phyloP scores from a whole-genome alignment of 2,329 filamentous ascomycete species.

The Penicillium hordei region DNA sequence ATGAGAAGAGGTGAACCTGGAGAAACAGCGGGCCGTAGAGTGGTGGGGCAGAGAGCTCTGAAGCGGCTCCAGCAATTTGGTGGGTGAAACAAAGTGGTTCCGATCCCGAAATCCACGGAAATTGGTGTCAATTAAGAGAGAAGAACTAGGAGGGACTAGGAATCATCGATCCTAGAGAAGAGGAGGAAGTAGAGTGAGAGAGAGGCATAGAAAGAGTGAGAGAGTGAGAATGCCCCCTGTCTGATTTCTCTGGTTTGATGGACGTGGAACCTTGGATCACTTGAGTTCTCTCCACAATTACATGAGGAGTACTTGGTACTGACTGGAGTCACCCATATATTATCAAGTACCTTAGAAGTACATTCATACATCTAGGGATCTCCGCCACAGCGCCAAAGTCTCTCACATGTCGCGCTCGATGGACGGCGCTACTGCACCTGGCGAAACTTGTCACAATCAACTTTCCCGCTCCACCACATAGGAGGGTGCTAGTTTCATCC shows the following conservation, averaged over 20 bases:
- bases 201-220: no score
- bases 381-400: constrained; percentile 25
- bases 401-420: constrained; percentile 3
- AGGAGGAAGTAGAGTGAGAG: background rate
- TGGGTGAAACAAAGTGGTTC: constrained; percentile 4
- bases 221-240: background rate
- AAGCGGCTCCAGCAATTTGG: constrained; percentile 6
- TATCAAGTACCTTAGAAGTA: background rate
- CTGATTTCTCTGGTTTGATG: constrained; percentile 10
- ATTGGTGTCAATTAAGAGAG: background rate
- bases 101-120: background rate
- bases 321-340: background rate
- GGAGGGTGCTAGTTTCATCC: constrained; percentile 2
- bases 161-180: background rate
- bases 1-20: constrained; percentile 7
- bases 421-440: constrained; percentile 21
- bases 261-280: constrained; percentile 12
- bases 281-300: constrained; percentile 4
- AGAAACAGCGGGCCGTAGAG: constrained; percentile 12
- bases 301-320: background rate
- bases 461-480: constrained; percentile 9
- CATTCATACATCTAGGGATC: background rate
- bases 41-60: constrained; percentile 11
- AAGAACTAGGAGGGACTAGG: background rate
- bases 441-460: constrained; percentile 27